Percentiles rank a stretch among this genome's conserved stretches.
These are phyloP conservation scores for Podila horticola DNA, from an alignment of 192 early-diverging fungal genomes.

Conservation along the genomic window DNA sequence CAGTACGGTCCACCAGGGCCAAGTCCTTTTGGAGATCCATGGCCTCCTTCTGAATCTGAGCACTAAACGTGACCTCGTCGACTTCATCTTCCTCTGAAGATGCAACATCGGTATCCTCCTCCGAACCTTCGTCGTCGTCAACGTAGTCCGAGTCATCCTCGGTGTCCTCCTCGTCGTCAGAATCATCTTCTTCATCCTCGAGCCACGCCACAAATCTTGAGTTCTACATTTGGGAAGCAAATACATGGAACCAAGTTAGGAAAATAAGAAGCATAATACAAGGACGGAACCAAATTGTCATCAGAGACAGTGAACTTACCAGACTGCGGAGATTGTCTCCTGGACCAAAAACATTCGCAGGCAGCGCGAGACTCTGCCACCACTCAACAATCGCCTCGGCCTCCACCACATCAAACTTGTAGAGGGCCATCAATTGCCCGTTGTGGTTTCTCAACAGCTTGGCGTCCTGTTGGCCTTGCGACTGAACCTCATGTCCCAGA, in stretches of 20 bases:
- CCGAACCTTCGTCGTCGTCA: conserved; percentile 13
- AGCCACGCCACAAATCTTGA: conserved; percentile 55
- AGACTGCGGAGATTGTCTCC: conserved; percentile 23
- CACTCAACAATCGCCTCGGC: conserved; percentile 55
- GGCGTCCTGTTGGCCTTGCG: conserved; percentile 2
- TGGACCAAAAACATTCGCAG: conserved; percentile 19
- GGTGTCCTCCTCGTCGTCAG: conserved; percentile 32
- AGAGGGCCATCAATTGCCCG: conserved; percentile 52
- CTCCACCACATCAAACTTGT: conserved; percentile 58
- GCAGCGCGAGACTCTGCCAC: conserved; percentile 47
- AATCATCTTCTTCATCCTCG: conserved; percentile 39
- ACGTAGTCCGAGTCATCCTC: conserved; percentile 25
- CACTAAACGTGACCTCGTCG: conserved; percentile 2
- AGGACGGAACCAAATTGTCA: not conserved
- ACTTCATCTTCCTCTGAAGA: not conserved
- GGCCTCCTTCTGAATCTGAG: conserved; percentile 11
- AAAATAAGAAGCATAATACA: not conserved
- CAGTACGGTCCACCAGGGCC: not conserved
- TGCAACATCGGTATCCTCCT: not conserved
- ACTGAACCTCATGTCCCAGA: conserved; percentile 17
- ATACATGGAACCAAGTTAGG: not conserved
- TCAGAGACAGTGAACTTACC: conserved; percentile 13
- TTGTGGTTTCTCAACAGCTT: conserved; percentile 48
- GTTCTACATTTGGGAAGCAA: conserved; percentile 11
- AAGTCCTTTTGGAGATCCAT: conserved; percentile 3